Base-by-base conservation (phyloP, 2,329 filamentous ascomycete species). In the Aspergillus ruber region DNA sequence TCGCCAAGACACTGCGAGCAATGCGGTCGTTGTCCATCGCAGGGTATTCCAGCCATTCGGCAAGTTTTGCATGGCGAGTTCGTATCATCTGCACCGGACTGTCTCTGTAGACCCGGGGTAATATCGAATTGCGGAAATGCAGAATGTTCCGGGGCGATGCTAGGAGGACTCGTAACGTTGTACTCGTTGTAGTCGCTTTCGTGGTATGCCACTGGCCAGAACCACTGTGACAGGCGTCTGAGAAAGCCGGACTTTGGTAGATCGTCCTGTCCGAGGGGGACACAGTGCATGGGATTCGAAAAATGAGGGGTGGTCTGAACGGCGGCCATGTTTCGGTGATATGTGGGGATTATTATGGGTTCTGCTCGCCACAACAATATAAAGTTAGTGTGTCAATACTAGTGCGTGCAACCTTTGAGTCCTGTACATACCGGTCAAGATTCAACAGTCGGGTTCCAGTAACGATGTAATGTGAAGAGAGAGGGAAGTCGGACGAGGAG, bases 1-100 rank as follows among this genome's bases (percentile, higher is more conserved):
- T 66, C 54, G 18, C 65, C 54, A 29, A 57, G 51, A 47, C 64
- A 66, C 46, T 65, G 59, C 9, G 58, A 52, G 29, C 64, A 66
- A 36, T 59, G 62, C 13, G 64, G 64, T 45, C 44, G 51, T 6
- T 55, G 50, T 20, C 56, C 59, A 44, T 66, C 63, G 50, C 64
- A 66, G 7, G 45, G 41, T 6, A 59, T 57, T 3, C 54, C 51
- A 51, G 56, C 55, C 7, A 60, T 53, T n/a, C 62, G 56, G 53
- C 63, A 66, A 2, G 57, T 57, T 40, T 59, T 63, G 49, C 63
- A 60, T 6, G 57, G 50, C 7, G 50, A 41, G 9, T 25, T 47
- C 17, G 25, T 12, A 29, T 43, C 44, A 13, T 41, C 20, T 13
- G 25, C 39, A n/a, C 17, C 6, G 13, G 36, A 20, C 17, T 39